phyloP scores from a whole-genome alignment of 1,284 basidiomycete species.

The Ganoderma sp. region DNA sequence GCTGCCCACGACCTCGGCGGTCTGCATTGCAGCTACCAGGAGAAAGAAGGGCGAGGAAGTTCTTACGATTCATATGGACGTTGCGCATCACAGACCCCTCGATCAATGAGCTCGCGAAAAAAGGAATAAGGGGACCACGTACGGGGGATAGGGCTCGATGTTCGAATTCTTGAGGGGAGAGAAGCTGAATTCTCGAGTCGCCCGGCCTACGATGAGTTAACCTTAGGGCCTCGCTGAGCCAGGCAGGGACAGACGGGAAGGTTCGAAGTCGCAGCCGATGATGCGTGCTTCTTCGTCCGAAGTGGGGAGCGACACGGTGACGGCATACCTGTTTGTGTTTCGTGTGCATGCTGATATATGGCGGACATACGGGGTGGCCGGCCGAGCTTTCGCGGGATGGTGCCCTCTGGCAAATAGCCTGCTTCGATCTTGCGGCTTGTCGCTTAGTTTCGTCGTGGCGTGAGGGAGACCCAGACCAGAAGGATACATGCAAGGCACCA shows the following conservation, averaged over 20 bases:
- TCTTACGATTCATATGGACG: constrained; percentile 28
- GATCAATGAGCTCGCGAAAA: constrained; percentile 28
- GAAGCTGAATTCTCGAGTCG: constrained; percentile 13
- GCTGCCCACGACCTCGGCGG: constrained; percentile 13
- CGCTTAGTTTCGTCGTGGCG: constrained; percentile 27
- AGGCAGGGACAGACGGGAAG: constrained; percentile 2
- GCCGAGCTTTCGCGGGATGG: constrained; percentile 28
- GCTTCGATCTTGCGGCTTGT: constrained; percentile 26
- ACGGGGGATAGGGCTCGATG: constrained; percentile 19
- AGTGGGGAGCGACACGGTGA: constrained; percentile 24
- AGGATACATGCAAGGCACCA: constrained; percentile 20
- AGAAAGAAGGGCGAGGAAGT: constrained; percentile 22
- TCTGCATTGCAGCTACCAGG: constrained; percentile 23
- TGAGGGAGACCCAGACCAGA: constrained; percentile 20
- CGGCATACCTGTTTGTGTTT: constrained; percentile 16
- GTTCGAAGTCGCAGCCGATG: constrained; percentile 3
- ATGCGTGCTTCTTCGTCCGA: constrained; percentile 19
- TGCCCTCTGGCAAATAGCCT: constrained; percentile 11
- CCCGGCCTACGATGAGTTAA: constrained; percentile 25
- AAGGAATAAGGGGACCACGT: constrained; percentile 26
- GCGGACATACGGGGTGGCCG: constrained; percentile 26
- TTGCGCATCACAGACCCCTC: constrained; percentile 32
- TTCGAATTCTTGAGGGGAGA: constrained; percentile 16
- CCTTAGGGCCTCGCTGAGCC: constrained; percentile 14
- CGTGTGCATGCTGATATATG: constrained; percentile 4